Conservation (phyloP, 2,329 filamentous ascomycete genomes). For the Lachnellula occidentalis region DNA sequence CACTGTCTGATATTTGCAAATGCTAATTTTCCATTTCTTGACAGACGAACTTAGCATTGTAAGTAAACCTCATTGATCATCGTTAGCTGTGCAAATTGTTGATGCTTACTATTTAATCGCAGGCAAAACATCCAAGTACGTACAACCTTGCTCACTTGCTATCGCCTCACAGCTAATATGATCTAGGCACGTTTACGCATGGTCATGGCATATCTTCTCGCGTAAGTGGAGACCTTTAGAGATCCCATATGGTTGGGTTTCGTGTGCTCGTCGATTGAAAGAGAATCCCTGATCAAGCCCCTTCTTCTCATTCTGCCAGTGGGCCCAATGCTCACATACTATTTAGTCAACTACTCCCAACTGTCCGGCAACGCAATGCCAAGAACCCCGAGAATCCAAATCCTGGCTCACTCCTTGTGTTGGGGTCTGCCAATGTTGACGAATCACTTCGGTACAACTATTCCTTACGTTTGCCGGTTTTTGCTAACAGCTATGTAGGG, state of each 20-base stretch:
- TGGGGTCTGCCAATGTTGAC: slow-evolving; percentile 64
- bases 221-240: slow-evolving; percentile 43
- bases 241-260: too few species aligned
- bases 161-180: background rate
- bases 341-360: slow-evolving; percentile 52
- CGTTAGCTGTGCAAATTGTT: too few species aligned
- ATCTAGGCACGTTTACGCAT: slow-evolving; percentile 51
- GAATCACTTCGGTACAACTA: slow-evolving; percentile 34
- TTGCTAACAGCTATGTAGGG: slow-evolving; percentile 27
- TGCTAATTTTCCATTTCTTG: too few species aligned
- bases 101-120: too few species aligned
- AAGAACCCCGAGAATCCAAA: slow-evolving; percentile 8
- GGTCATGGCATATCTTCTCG: slow-evolving; percentile 58
- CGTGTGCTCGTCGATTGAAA: too few species aligned
- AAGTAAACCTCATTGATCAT: too few species aligned
- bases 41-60: too few species aligned
- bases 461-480: too few species aligned
- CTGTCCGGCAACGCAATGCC: slow-evolving; percentile 43
- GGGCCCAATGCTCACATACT: slow-evolving; percentile 56
- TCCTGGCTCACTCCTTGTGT: slow-evolving; percentile 57
- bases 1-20: too few species aligned
- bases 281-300: too few species aligned
- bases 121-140: too few species aligned
- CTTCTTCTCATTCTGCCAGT: background rate
- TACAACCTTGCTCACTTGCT: too few species aligned